Base-by-base conservation (phyloP, 352 stramenopile genomes). In the Phytophthora cryptogea region DNA sequence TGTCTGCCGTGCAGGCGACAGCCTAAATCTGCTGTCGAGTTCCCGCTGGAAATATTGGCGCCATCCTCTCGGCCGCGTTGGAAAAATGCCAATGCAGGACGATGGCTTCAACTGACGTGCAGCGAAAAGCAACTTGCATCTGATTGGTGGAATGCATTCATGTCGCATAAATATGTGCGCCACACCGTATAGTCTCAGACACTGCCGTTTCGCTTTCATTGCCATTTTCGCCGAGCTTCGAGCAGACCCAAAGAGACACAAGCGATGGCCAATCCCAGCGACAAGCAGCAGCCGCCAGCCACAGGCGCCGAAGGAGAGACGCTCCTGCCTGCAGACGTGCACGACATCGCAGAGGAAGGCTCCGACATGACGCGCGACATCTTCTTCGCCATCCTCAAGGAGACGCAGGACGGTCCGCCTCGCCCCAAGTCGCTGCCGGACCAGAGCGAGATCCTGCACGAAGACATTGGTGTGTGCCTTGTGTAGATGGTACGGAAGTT, bases 301-400 rank as follows among this genome's bases (percentile, higher is more conserved):
- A 31, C 58, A 4, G 36, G 26, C 16, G 23, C 45, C 32, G 63
- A 72, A 4, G 57, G 42, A 35, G 60, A 74, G 57, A 14, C 54
- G 32, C 43, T 78, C 35, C 54, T 73, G 8, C 71, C 69, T 17
- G 63, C 63, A 2, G 72, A 82, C 46, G 63, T 84, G 13, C 76
- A 86, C 40, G 72, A 83, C 48, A 83, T 86, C 26, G 41, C 59
- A 1, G 76, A 81, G 47, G 77, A 87, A 60, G 77, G 77, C 11
- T 87, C 77, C 11, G 77, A 87, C 63, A 84, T 87, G 74, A 86
- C 76, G 59, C 74, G 76, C 53, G 76, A 86, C 61, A 86, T 86
- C 51, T 83, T 83, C 72, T 80, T 84, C 41, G 74, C 76, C 58
- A 80, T 86, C 56, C 63, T 86, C 54, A 77, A 76, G 55, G 74